Conservation (phyloP, 2,329 filamentous ascomycete genomes). For the Aspergillus tamarii region DNA sequence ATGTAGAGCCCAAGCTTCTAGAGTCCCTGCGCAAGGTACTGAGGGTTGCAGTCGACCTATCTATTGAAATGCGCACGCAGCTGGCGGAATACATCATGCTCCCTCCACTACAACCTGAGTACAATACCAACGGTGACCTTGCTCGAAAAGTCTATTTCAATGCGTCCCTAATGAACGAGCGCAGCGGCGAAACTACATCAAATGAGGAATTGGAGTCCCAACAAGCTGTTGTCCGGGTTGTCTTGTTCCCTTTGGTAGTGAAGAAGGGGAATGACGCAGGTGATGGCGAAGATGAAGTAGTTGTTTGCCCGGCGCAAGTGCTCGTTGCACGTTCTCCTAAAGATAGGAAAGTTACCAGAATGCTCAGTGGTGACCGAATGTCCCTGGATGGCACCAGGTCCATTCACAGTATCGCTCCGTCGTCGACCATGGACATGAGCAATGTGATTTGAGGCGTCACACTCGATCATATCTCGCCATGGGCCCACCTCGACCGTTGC, state of each 20-base stretch:
- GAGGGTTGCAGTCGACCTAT: conserved; percentile 83
- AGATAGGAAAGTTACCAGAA: conserved; percentile 43
- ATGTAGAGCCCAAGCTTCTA: conserved; percentile 78
- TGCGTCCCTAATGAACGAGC: conserved; percentile 91
- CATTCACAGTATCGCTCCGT: conserved; percentile 47
- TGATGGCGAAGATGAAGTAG: conserved; percentile 88
- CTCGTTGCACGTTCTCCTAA: conserved; percentile 66
- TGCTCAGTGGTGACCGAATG: conserved; percentile 47
- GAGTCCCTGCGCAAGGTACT: conserved; percentile 86
- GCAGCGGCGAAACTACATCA: conserved; percentile 68
- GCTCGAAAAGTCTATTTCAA: conserved; percentile 89
- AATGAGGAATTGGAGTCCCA: conserved; percentile 81
- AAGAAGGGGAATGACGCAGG: conserved; percentile 92
- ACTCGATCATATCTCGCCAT: conserved; percentile 26
- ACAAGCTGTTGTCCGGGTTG: conserved; percentile 80
- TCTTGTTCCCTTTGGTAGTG: conserved; percentile 94
- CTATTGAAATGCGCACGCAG: conserved; percentile 96
- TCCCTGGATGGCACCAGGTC: conserved; percentile 44
- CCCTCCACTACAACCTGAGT: conserved; percentile 89
- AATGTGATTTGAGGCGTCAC: conserved; percentile 50
- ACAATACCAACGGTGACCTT: conserved; percentile 89
- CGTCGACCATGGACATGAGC: conserved; percentile 48
- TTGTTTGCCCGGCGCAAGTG: conserved; percentile 93
- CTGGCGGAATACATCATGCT: conserved; percentile 98
- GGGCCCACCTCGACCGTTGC: background rate